Percentiles rank a stretch among this genome's conserved stretches.
These are phyloP conservation scores for Ascochyta koolunga DNA, from an alignment of 2,329 filamentous ascomycete species.

Conservation along the genomic window DNA sequence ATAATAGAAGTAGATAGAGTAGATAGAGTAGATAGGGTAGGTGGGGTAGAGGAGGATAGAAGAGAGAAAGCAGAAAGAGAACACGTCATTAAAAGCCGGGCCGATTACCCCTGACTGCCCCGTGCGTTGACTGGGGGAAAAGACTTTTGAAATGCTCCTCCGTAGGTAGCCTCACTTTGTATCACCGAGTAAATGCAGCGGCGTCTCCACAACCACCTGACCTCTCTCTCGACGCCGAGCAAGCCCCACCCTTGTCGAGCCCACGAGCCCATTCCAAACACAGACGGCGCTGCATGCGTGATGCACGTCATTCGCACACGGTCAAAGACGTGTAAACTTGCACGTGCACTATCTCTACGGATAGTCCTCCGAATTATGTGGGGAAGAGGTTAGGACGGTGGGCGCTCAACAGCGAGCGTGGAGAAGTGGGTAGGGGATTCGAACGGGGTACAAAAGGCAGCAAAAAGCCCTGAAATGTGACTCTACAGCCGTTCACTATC, in stretches of 20 bases:
- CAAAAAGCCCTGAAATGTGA: neutral
- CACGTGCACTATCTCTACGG: constrained; percentile 6
- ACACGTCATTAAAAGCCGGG: too few species aligned
- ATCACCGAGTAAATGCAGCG: constrained; percentile 2
- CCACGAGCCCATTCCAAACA: neutral
- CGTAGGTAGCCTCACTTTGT: constrained; percentile 11
- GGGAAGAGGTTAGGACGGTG: constrained; percentile 8
- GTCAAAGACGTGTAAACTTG: neutral
- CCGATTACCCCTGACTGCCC: too few species aligned
- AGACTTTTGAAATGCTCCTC: too few species aligned
- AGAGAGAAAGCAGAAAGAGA: too few species aligned
- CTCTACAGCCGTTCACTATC: neutral
- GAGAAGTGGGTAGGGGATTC: neutral
- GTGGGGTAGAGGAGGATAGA: too few species aligned
- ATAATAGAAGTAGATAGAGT: too few species aligned
- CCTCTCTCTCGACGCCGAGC: neutral
- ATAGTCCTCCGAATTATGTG: constrained; percentile 2
- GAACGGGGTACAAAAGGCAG: constrained; percentile 10
- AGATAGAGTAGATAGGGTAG: too few species aligned
- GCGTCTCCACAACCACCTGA: constrained; percentile 11
- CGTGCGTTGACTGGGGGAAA: too few species aligned
- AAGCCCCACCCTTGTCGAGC: neutral
- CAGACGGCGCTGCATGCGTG: constrained; percentile 11
- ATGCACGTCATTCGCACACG: constrained; percentile 16
- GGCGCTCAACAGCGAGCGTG: constrained; percentile 3